These are phyloP conservation scores for Pyronema domesticum DNA, from an alignment of 495 filamentous ascomycete genomes.

Conservation along the genomic window DNA sequence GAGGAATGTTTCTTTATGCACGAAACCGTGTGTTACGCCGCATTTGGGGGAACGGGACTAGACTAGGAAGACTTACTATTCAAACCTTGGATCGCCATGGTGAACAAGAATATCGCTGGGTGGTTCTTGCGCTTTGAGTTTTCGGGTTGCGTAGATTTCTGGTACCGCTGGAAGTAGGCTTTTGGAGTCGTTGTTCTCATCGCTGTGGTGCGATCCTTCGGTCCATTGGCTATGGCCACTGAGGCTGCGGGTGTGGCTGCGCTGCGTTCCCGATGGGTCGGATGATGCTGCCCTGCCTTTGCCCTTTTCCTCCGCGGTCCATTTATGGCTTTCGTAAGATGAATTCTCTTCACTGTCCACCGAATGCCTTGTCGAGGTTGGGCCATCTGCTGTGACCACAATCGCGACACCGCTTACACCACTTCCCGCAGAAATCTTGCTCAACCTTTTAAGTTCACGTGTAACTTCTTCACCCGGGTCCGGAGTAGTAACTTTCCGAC, in stretches of 20 bases:
- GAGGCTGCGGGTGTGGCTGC: not conserved
- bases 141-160: constrained; percentile 7
- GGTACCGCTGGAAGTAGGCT: constrained; percentile 1
- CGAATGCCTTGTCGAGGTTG: constrained; percentile 11
- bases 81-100: constrained; percentile 16
- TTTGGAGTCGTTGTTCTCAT: not conserved
- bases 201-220: not conserved
- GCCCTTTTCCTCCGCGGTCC: constrained; percentile 20
- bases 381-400: constrained; percentile 19
- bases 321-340: constrained; percentile 7
- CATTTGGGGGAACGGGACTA: no score
- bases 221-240: constrained; percentile 1
- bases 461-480: constrained; percentile 14
- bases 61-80: constrained; percentile 15
- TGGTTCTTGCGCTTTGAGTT: constrained; percentile 18
- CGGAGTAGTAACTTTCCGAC: not conserved
- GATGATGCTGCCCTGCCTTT: constrained; percentile 21
- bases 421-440: constrained; percentile 23
- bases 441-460: constrained; percentile 18
- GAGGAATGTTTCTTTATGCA: not conserved
- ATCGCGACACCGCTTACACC: constrained; percentile 21
- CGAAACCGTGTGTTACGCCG: not conserved
- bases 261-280: not conserved
- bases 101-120: constrained; percentile 19
- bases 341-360: constrained; percentile 15